A percentile compares a stretch with the other conserved stretches of the same genome.
Evolutionary conservation across 176 grass and related monocot species (phyloP).

Genomic region (Musa itinerans): DNA sequence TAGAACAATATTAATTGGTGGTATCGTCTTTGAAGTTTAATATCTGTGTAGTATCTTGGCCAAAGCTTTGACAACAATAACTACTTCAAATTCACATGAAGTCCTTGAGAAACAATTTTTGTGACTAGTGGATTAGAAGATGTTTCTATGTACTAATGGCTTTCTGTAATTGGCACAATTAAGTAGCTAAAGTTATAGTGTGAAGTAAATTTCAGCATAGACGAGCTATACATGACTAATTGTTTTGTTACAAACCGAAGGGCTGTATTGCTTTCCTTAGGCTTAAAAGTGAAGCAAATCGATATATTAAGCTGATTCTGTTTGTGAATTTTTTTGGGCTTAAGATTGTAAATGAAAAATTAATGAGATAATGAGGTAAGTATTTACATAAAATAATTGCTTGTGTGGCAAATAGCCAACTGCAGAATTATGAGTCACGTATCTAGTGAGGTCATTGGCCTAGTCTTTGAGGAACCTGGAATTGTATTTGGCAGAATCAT

Average conservation of each 20-base stretch:
- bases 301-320: neutral
- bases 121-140: too few species aligned
- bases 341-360: neutral
- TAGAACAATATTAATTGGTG: too few species aligned
- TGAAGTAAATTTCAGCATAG: neutral
- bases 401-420: neutral
- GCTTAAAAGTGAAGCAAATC: neutral
- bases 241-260: neutral
- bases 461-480: neutral
- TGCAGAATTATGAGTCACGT: neutral
- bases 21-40: too few species aligned
- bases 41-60: too few species aligned
- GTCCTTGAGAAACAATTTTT: too few species aligned
- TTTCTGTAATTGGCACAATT: neutral
- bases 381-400: neutral
- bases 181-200: neutral
- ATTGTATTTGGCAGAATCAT: neutral
- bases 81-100: too few species aligned
- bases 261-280: neutral
- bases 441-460: neutral
- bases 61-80: too few species aligned
- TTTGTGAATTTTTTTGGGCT: neutral
- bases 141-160: too few species aligned
- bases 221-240: neutral
- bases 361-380: neutral